Base-by-base conservation (phyloP, 257 asterid genomes). In the Coffea eugenioides region DNA sequence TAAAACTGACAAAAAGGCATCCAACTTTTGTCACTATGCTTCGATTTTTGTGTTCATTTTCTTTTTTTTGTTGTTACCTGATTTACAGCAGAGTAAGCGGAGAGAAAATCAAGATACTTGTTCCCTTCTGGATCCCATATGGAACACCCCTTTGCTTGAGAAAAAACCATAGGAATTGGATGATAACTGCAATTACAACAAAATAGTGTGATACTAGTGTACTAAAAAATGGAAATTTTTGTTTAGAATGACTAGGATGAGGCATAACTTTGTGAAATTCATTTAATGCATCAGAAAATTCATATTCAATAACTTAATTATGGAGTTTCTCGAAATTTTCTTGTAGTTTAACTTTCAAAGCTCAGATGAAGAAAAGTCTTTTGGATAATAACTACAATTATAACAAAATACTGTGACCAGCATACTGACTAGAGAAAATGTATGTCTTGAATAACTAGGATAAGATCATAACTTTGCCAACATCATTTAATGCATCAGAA, bases 71-170 rank as follows among this genome's bases (percentile, higher is more conserved):
- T 4, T 71, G 16, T 36, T 82, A 93, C 99, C 98, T 95, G 99
- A 90, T 96, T 96, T 69, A 91, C 97, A 73, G 98, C 98, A 78
- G 98, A 95, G 81, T 95, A 95, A 77, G 98, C 98, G 57, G 99
- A 86, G 71, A 96, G 97, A 88, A 96, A 96, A 90, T 96, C 98
- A 27, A 94, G 88, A 85, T 96, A 96, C 84, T 86, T 89, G 77
- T 90, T 92, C 82, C 99, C 98, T 91, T 96, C 98, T 45, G 98
- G 99, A 80, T 96, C 99, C 93, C 93, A 88, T 67, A 96, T 83
- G 49, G 91, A 71, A 20, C 98, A 91, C 78, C 98, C 99, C 86
- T 90, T 90, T 23, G 97, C 98, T 84, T 94, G 91, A 52, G 99
- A 90, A 73, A 95, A 95, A 25, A 96, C 99, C 54, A 96, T 39